Conservation (phyloP, 768 basidiomycete species). For the Suillus fuscotomentosus region DNA sequence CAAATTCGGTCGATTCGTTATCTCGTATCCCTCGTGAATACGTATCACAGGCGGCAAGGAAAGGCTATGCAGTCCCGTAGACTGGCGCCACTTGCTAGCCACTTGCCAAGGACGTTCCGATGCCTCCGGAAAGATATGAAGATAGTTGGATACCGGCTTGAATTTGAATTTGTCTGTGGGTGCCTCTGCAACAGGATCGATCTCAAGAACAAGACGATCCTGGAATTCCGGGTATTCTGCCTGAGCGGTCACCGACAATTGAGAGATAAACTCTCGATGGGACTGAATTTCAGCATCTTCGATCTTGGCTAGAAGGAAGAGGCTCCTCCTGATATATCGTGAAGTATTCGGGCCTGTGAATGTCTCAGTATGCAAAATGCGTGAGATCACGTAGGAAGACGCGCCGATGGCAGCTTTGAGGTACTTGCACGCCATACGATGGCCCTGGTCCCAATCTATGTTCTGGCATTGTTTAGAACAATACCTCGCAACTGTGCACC, state of each 20-base stretch:
- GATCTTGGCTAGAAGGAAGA: not conserved
- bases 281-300: conserved; percentile 2
- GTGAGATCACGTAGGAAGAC: not conserved
- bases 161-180: conserved; percentile 1
- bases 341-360: not conserved
- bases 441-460: not conserved
- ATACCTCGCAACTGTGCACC: conserved; percentile 3
- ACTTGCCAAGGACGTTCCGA: conserved; percentile 1
- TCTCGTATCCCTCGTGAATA: not conserved
- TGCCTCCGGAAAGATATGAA: conserved; percentile 2
- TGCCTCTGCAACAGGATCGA: not conserved
- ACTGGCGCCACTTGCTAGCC: not conserved
- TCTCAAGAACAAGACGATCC: conserved; percentile 1
- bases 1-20: not conserved
- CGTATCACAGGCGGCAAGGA: not conserved
- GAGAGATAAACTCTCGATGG: conserved; percentile 2
- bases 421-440: conserved; percentile 3
- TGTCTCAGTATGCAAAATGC: not conserved
- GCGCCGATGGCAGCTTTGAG: conserved; percentile 3
- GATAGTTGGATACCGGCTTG: not conserved
- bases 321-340: not conserved
- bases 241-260: not conserved
- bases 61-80: not conserved
- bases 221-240: conserved; percentile 1
- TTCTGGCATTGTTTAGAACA: conserved; percentile 4